Conservation (phyloP, 176 grass and related monocot genomes). For the Neostapfia colusana region DNA sequence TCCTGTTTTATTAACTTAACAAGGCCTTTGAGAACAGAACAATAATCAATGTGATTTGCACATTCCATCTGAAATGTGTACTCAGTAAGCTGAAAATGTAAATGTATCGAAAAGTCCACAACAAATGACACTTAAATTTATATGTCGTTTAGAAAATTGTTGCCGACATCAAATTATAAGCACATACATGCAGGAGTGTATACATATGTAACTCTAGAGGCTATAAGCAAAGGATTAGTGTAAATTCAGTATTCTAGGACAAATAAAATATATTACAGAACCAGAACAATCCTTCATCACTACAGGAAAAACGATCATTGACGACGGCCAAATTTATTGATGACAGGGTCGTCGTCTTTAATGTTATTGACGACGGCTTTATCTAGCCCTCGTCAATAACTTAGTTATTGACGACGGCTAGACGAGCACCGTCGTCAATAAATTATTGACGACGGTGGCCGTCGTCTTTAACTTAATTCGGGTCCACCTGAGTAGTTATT, state of each 20-base stretch:
- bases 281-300: neutral
- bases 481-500: too few species aligned
- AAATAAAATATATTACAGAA: neutral
- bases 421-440: too few species aligned
- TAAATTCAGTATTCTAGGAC: neutral
- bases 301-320: too few species aligned
- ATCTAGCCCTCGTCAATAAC: too few species aligned
- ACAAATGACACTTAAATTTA: slow-evolving; percentile 26
- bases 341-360: too few species aligned
- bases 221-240: neutral
- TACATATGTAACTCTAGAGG: slow-evolving; percentile 31
- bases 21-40: neutral
- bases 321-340: too few species aligned
- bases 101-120: slow-evolving; percentile 20
- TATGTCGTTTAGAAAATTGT: neutral
- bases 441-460: too few species aligned
- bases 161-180: neutral
- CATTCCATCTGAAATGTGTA: slow-evolving; percentile 31
- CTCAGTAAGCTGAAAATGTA: slow-evolving; percentile 10
- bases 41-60: slow-evolving; percentile 16
- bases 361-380: too few species aligned
- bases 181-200: neutral
- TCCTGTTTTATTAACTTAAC: neutral
- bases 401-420: too few species aligned
- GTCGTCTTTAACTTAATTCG: too few species aligned